Conservation (phyloP, 2,329 filamentous ascomycete species). For the Xylariaceae sp. region DNA sequence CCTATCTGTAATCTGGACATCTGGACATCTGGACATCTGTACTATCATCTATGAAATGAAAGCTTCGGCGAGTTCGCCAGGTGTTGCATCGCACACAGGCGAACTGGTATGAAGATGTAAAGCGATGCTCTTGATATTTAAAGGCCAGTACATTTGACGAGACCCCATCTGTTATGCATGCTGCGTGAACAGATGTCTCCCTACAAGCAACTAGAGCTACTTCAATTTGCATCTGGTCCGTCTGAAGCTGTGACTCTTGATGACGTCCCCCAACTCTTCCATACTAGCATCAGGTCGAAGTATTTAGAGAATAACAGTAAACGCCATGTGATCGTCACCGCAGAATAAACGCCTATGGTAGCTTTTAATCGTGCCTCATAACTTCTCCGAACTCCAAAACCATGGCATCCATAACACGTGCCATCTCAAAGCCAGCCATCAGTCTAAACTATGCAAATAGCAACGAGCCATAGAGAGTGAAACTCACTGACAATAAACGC, state of each 20-base stretch:
- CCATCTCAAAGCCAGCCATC: background rate
- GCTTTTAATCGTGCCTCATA: conserved; percentile 6
- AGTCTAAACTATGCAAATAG: background rate
- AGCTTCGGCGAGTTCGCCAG: no score
- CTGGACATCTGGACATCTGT: no score
- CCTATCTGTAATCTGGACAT: no score
- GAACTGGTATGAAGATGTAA: background rate
- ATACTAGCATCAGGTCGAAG: background rate
- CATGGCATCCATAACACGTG: conserved; percentile 3
- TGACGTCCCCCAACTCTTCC: background rate
- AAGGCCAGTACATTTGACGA: background rate
- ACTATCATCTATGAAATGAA: no score
- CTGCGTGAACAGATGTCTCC: background rate
- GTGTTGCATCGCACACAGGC: no score
- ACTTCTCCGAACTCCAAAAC: conserved; percentile 8
- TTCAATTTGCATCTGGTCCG: background rate
- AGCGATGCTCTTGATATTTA: background rate
- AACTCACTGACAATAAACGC: background rate
- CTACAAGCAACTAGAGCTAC: background rate
- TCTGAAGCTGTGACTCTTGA: background rate
- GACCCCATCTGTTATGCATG: background rate
- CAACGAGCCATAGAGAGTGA: background rate
- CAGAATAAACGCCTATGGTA: background rate
- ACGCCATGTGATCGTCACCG: background rate
- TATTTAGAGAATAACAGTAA: conserved; percentile 1